Conservation (phyloP, 306 rosid genomes). For the Herpetospermum pedunculosum region DNA sequence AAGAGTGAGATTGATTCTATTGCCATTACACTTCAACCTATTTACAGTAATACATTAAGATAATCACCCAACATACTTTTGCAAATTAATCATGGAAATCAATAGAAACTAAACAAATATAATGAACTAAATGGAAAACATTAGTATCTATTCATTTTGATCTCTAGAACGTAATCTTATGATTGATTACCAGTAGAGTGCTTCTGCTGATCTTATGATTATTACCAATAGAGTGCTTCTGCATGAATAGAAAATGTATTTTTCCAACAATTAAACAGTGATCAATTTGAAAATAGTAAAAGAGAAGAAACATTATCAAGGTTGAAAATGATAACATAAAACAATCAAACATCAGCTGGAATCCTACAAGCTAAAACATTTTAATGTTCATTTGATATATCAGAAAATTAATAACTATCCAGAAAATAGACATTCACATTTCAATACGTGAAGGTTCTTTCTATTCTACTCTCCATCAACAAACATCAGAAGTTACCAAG, state of each 20-base stretch:
- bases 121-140: neutral
- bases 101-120: neutral
- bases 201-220: no score
- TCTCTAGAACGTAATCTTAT: neutral
- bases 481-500: neutral
- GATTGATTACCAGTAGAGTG: neutral
- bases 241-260: neutral
- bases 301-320: neutral
- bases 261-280: neutral
- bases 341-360: neutral
- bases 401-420: neutral
- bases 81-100: conserved; percentile 33
- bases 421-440: neutral
- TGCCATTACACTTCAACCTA: neutral
- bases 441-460: neutral
- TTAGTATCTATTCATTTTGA: neutral
- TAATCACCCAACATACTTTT: conserved; percentile 30
- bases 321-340: neutral
- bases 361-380: neutral
- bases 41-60: neutral
- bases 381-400: neutral
- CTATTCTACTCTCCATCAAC: neutral
- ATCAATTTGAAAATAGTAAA: neutral
- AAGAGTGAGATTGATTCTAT: no score
- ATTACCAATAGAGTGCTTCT: no score